Percentiles rank a stretch among this genome's conserved stretches.
Conservation (phyloP, 1,139 yeast species). For the Suhomyces anneliseae region DNA sequence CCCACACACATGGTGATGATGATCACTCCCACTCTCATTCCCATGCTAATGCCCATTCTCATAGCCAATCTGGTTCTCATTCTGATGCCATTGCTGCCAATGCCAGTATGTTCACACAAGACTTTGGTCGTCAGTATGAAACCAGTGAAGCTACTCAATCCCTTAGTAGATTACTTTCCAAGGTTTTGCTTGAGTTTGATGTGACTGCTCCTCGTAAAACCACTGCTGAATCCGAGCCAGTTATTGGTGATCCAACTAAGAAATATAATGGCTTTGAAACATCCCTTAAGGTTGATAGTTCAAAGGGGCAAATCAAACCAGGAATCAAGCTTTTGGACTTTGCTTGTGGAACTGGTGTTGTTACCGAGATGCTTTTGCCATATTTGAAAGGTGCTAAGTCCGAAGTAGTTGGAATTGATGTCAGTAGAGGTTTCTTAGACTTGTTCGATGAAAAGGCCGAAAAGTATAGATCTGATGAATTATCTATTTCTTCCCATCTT, state of each 20-base stretch:
- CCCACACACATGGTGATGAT: no score
- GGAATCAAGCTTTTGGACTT: conserved; percentile 38
- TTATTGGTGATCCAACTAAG: conserved; percentile 20
- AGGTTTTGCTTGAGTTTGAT: conserved; percentile 24
- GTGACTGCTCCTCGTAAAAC: conserved; percentile 15
- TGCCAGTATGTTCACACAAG: conserved; percentile 20
- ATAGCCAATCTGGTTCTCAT: no score
- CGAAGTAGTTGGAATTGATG: conserved; percentile 38
- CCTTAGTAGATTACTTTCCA: conserved; percentile 22
- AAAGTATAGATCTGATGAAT: conserved; percentile 6
- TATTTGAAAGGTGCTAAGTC: conserved; percentile 21
- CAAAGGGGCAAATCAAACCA: conserved; percentile 18
- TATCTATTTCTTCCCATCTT: conserved; percentile 16
- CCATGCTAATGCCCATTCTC: no score
- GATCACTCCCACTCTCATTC: no score
- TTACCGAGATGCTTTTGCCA: conserved; percentile 31
- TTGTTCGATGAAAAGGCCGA: conserved; percentile 22
- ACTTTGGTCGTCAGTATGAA: conserved; percentile 27
- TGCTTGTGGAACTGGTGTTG: conserved; percentile 48
- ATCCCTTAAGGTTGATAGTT: conserved; percentile 6
- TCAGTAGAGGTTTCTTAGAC: conserved; percentile 30
- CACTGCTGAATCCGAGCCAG: conserved; percentile 12
- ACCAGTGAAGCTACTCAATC: conserved; percentile 17
- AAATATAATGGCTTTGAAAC: conserved; percentile 15
- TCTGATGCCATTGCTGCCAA: conserved; percentile 26